Percentiles rank a stretch among this genome's conserved stretches.
phyloP scores from a whole-genome alignment of 768 basidiomycete genomes.

The Royoungia palumana region DNA sequence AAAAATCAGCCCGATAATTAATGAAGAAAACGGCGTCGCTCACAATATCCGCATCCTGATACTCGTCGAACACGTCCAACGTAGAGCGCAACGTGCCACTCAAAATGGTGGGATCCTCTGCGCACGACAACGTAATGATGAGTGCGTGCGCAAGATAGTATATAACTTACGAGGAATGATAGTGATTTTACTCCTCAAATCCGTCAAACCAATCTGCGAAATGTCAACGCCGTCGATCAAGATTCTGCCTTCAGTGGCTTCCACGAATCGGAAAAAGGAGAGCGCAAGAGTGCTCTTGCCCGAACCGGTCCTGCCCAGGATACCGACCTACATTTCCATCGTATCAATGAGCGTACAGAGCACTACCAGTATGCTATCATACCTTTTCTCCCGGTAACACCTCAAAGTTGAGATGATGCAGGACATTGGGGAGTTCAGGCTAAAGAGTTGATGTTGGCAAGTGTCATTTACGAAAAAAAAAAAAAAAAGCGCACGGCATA shows the following conservation, averaged over 20 bases:
- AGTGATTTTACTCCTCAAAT: conserved; percentile 73
- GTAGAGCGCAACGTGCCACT: conserved; percentile 80
- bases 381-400: conserved; percentile 77
- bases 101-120: conserved; percentile 87
- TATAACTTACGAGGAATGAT: conserved; percentile 63
- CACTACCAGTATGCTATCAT: not conserved
- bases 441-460: conserved; percentile 26
- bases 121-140: not conserved
- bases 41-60: conserved; percentile 79
- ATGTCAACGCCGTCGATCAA: conserved; percentile 78
- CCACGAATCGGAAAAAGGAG: conserved; percentile 89
- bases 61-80: conserved; percentile 84
- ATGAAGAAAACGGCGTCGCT: conserved; percentile 21
- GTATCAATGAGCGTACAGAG: not conserved
- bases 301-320: conserved; percentile 65
- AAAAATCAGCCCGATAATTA: not conserved
- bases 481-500: conserved; percentile 56
- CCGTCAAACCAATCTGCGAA: conserved; percentile 73
- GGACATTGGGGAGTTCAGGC: conserved; percentile 84
- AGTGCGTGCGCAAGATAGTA: not conserved
- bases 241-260: conserved; percentile 74
- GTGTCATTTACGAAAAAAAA: conserved; percentile 1
- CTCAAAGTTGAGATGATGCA: conserved; percentile 75
- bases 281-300: conserved; percentile 82
- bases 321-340: conserved; percentile 49